Evolutionary conservation across 2,329 filamentous ascomycete species (phyloP).

Genomic region (Beauveria varroae): DNA sequence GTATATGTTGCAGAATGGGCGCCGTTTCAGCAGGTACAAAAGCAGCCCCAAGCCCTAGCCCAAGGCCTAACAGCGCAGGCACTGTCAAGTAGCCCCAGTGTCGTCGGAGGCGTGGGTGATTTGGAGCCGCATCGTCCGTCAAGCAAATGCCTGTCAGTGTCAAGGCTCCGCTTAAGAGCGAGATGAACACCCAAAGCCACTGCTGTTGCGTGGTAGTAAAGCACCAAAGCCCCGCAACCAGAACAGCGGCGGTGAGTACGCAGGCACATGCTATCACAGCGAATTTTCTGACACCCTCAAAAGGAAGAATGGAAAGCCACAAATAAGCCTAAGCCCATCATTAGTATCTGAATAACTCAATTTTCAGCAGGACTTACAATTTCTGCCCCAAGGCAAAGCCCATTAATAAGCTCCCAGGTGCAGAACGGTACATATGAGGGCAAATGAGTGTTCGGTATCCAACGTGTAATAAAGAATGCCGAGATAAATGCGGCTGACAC

Average conservation of each 20-base stretch:
- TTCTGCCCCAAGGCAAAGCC: neutral
- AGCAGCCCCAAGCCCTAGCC: neutral
- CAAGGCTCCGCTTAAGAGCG: neutral
- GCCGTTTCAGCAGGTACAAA: neutral
- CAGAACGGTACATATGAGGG: neutral
- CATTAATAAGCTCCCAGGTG: neutral
- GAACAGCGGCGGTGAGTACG: neutral
- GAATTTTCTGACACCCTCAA: neutral
- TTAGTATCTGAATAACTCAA: neutral
- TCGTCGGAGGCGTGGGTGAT: neutral
- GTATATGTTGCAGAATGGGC: neutral
- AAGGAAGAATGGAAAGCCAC: neutral
- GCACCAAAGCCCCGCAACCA: neutral
- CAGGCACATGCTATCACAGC: neutral
- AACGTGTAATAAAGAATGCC: neutral
- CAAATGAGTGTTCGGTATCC: neutral
- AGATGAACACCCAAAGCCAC: neutral
- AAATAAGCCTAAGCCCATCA: neutral
- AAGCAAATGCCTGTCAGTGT: neutral
- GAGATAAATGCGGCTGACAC: neutral
- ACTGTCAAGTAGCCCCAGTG: neutral
- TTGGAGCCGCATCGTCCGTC: neutral
- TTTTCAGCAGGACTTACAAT: neutral
- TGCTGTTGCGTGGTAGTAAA: neutral
- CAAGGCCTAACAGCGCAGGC: neutral